phyloP scores from a whole-genome alignment of 768 basidiomycete species.

The Amanita rubescens region DNA sequence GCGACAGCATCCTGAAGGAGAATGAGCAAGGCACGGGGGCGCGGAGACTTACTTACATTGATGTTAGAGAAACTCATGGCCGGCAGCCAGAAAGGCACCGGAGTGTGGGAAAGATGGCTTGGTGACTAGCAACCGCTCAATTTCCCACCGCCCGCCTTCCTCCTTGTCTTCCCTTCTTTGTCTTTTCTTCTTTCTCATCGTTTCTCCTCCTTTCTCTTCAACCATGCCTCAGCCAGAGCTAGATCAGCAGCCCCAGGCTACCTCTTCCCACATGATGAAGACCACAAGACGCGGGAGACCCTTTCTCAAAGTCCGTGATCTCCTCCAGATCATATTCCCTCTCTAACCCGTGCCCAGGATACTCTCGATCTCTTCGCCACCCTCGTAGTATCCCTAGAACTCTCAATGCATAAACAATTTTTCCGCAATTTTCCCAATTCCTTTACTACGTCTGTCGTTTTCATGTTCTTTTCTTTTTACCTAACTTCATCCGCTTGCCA shows the following conservation, averaged over 20 bases:
- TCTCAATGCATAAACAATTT: constrained; percentile 88
- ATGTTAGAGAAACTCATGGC: constrained; percentile 45
- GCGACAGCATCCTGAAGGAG: constrained; percentile 51
- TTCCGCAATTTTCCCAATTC: constrained; percentile 93
- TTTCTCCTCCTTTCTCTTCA: constrained; percentile 34
- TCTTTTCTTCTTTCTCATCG: constrained; percentile 41
- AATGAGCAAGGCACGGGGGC: constrained; percentile 1
- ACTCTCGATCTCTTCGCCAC: constrained; percentile 98
- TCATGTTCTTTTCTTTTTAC: constrained; percentile 7
- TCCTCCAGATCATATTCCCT: constrained; percentile 4
- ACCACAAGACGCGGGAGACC: constrained; percentile 93
- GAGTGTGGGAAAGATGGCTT: constrained; percentile 32
- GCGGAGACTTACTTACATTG: constrained; percentile 34
- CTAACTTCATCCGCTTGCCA: constrained; percentile 24
- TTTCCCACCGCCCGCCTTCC: constrained; percentile 25
- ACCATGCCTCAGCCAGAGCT: constrained; percentile 24
- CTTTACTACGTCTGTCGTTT: constrained; percentile 79
- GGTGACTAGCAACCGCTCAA: constrained; percentile 36
- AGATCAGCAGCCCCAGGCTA: constrained; percentile 44
- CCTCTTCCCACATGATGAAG: constrained; percentile 96
- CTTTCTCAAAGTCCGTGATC: constrained; percentile 68
- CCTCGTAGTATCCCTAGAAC: constrained; percentile 86
- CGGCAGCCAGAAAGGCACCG: constrained; percentile 23
- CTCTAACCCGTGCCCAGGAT: constrained; percentile 48
- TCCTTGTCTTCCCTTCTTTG: constrained; percentile 22